Evolutionary conservation across 2,329 filamentous ascomycete species (phyloP), one percentile per base, ranked within the genome.

Genomic region (Biscogniauxia sp.): DNA sequence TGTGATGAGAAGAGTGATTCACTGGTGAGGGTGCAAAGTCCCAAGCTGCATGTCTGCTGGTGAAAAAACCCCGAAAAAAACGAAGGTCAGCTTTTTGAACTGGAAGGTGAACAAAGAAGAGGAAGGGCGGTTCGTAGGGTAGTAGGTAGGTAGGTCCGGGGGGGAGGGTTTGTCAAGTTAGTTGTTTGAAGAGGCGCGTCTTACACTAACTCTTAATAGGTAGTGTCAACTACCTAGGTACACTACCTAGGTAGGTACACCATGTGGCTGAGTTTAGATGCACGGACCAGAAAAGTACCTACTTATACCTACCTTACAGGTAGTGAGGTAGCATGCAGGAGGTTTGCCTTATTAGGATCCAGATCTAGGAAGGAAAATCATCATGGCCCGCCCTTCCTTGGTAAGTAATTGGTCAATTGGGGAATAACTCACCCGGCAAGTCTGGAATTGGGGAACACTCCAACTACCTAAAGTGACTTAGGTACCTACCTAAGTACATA

Each of bases 11-110:
- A 60, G 20, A 53, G 56, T 51, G 54, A 54, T 49, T 64, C 60
- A 60, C 57, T 45, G 37, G 37, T 56, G 59, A 65, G 64, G 62
- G 62, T 61, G 65, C 63, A 61, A 66, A 54, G 63, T 65, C 61
- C 64, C 66, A 60, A 70, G 63, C 55, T 62, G 61, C 61, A 61
- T 61, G 54, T 64, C 55, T 64, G 60, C 50, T 61, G 26, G 56
- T 63, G 57, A 62, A 57, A 58, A 62, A 57, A 32, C 28, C 11
- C 28, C 28, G 28, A 32, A 13, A 32, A 32, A 13, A 32, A 56
- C 60, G 54, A 53, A 53, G 57, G 56, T 56, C 61, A 63, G 50
- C 54, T 55, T 58, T 62, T 64, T 56, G 56, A 58, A 58, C 59
- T 51, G 56, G 61, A 54, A 56, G 55, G 61, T 59, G 51, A 58